phyloP scores from a whole-genome alignment of 495 filamentous ascomycete genomes.

The Aspergillus funiculosus region DNA sequence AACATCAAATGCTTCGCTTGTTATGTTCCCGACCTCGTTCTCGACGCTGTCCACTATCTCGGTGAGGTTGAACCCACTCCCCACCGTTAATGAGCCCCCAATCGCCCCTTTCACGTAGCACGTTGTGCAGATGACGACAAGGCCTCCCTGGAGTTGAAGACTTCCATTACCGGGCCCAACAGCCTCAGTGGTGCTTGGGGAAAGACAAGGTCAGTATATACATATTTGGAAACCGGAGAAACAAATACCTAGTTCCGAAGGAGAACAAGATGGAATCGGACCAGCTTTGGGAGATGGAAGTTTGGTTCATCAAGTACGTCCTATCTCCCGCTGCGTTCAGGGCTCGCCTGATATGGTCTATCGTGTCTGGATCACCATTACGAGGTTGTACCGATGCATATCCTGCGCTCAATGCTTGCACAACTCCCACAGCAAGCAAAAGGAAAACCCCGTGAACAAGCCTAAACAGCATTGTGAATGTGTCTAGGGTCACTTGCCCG shows the following conservation, averaged over 20 bases:
- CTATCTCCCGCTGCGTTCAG: background rate
- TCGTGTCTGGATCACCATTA: background rate
- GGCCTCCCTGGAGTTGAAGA: background rate
- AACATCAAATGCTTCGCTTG: background rate
- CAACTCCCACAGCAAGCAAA: background rate
- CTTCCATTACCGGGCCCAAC: background rate
- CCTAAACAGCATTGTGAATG: background rate
- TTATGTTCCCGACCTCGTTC: background rate
- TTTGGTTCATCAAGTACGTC: background rate
- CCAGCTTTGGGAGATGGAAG: background rate
- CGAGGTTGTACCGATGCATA: background rate
- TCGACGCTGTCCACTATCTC: background rate
- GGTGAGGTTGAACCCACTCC: background rate
- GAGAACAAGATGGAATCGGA: background rate
- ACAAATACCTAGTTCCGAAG: background rate
- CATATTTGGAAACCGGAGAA: background rate
- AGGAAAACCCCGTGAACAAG: background rate
- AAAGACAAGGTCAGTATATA: background rate
- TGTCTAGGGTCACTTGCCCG: background rate
- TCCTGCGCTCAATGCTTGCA: background rate
- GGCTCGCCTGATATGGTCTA: background rate
- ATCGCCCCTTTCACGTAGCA: conserved; percentile 7
- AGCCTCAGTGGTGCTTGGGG: background rate
- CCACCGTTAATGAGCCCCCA: background rate
- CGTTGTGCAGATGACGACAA: conserved; percentile 2